phyloP scores from a whole-genome alignment of 192 early-diverging fungal genomes.

The Podila clonocystis region DNA sequence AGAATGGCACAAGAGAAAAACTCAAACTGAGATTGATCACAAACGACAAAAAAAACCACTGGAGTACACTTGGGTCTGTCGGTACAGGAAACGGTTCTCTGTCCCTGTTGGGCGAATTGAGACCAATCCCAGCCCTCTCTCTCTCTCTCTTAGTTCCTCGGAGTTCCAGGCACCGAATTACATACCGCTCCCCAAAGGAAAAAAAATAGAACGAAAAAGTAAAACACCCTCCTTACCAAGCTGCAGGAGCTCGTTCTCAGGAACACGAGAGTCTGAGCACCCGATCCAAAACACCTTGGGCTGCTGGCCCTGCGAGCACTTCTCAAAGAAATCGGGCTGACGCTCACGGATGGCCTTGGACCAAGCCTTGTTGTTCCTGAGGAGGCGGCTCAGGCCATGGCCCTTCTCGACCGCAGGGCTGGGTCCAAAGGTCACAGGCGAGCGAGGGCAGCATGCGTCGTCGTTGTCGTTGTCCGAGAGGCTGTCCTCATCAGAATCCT shows the following conservation, averaged over 20 bases:
- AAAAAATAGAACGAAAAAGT: background rate
- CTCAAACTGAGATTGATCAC: background rate
- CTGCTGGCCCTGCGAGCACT: slow-evolving; percentile 76
- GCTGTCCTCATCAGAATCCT: background rate
- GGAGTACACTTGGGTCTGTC: background rate
- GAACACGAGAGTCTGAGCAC: slow-evolving; percentile 94
- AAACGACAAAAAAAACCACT: background rate
- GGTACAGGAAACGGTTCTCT: background rate
- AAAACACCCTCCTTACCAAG: slow-evolving; percentile 34
- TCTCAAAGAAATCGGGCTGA: slow-evolving; percentile 78
- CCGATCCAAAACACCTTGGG: slow-evolving; percentile 93
- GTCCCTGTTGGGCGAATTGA: background rate
- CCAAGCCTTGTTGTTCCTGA: slow-evolving; percentile 73
- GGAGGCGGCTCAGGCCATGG: slow-evolving; percentile 33
- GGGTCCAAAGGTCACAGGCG: slow-evolving; percentile 37
- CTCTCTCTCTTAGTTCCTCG: background rate
- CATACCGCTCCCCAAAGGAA: background rate
- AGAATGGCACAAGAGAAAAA: background rate
- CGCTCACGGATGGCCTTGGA: slow-evolving; percentile 62
- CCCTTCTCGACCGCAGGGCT: slow-evolving; percentile 25
- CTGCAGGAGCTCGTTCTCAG: slow-evolving; percentile 79
- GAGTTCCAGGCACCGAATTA: background rate
- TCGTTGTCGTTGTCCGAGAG: slow-evolving; percentile 18
- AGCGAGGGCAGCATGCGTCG: slow-evolving; percentile 37
- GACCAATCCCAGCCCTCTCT: background rate